Base-by-base conservation (phyloP, 2,329 filamentous ascomycete genomes). In the Pseudogymnoascus verrucosus region DNA sequence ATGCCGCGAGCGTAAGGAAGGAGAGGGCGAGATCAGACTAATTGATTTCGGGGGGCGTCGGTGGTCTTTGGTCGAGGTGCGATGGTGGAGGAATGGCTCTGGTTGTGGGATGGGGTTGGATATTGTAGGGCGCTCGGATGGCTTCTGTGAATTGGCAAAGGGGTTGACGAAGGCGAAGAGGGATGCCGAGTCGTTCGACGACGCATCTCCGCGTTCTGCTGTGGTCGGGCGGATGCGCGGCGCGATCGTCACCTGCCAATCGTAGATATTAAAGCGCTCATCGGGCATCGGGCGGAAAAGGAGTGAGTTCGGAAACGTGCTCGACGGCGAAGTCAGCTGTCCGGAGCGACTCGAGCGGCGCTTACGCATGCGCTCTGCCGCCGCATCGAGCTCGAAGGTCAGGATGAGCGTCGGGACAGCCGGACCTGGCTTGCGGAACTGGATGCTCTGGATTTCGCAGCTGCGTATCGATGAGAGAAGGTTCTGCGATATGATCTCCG, bases 261-360 rank as follows among this genome's bases (percentile, higher is more conserved):
- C 84, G 44, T 84, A 78, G 16, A 89, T 78, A 62, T 77, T 78
- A 54, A 78, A 76, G 40, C 77, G 77, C 63, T 85, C 82, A 16
- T 87, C 82, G 4, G 76, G 73, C 14, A 79, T 75, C 0, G 79
- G 75, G 34, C 86, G 83, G 66, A 89, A 88, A 75, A 81, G 82
- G 2, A 89, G 72, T 0, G 79, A 80, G 62, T 71, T 70, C 11
- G 68, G 57, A 68, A 69, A 71, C 1, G 70, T 65, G 54, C 72
- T 71, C 57, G 71, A 72, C 4, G 69, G 67, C n/a, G 65, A 62
- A 12, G 70, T 68, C 21, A 88, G 75, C 2, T 82, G 83, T 3
- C 82, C 80, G 3, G 86, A 83, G 65, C 85, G 80, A 68, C 85
- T 88, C 57, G 86, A 88, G 65, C 86, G 80, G 60, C 86, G 82